phyloP scores from a whole-genome alignment of 257 asterid genomes.

The Eustoma russellianum region DNA sequence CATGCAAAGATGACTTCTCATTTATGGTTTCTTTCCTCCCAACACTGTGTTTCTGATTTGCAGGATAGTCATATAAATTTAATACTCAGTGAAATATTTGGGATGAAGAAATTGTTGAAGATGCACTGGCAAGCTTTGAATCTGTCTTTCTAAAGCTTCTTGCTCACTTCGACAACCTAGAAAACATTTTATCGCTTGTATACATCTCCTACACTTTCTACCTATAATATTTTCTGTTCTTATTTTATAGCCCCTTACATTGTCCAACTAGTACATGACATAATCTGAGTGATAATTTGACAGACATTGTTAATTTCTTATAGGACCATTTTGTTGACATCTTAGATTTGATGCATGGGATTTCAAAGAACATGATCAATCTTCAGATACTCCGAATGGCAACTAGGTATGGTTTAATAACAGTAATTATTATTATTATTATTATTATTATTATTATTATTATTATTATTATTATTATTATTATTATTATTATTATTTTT shows the following conservation, averaged over 20 bases:
- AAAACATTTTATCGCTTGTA: constrained; percentile 57
- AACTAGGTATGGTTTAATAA: constrained; percentile 39
- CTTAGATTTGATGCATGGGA: constrained; percentile 66
- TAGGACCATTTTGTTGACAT: constrained; percentile 77
- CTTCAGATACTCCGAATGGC: constrained; percentile 58
- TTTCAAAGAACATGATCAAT: constrained; percentile 54
- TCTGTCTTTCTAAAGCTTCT: constrained; percentile 60
- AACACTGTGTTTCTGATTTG: constrained; percentile 7
- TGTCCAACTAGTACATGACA: no score
- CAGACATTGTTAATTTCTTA: constrained; percentile 18
- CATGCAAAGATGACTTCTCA: constrained; percentile 1
- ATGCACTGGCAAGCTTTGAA: constrained; percentile 50
- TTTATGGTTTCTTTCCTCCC: constrained; percentile 7
- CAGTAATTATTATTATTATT: no score
- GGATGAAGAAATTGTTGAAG: constrained; percentile 46
- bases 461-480: no score
- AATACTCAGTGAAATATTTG: constrained; percentile 56
- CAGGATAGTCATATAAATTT: constrained; percentile 45
- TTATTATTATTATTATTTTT: no score
- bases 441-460: no score
- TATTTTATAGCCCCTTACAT: background rate
- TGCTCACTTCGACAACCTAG: constrained; percentile 40
- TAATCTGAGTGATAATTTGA: no score
- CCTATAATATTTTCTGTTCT: constrained; percentile 9
- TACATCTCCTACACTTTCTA: constrained; percentile 14